Percentiles rank a stretch among this genome's conserved stretches.
Evolutionary conservation across 1,284 basidiomycete genomes (phyloP).

Genomic region (Naganishia albida): DNA sequence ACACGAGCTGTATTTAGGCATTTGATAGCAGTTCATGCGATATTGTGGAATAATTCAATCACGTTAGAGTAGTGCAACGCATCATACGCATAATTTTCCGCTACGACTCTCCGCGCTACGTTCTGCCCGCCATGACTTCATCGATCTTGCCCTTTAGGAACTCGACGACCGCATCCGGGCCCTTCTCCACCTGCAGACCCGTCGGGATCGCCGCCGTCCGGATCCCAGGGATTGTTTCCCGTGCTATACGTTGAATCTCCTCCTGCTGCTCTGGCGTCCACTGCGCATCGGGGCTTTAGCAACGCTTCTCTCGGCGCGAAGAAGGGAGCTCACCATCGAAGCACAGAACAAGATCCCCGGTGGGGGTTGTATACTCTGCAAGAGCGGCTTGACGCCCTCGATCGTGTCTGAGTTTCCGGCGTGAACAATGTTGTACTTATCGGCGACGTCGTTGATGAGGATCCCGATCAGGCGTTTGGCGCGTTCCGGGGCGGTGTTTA

Average conservation of each 20-base stretch:
- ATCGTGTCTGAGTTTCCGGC: conserved; percentile 50
- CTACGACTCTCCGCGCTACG: neutral
- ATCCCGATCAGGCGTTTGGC: conserved; percentile 48
- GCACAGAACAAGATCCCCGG: conserved; percentile 49
- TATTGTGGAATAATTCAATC: neutral
- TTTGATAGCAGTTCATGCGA: neutral
- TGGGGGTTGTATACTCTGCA: conserved; percentile 45
- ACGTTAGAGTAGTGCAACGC: too few relatives aligned
- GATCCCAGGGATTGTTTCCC: conserved; percentile 50
- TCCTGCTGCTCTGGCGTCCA: conserved; percentile 53
- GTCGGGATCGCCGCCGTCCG: conserved; percentile 51
- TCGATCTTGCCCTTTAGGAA: conserved; percentile 50
- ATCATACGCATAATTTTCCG: neutral
- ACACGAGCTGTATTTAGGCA: too few relatives aligned
- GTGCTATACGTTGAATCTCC: conserved; percentile 49
- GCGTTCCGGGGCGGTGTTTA: conserved; percentile 51
- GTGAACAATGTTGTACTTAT: conserved; percentile 48
- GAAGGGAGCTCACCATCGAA: conserved; percentile 41
- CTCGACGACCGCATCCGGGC: conserved; percentile 48
- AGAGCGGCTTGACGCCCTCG: conserved; percentile 46
- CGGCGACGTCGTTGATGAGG: conserved; percentile 49
- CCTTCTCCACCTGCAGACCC: conserved; percentile 49
- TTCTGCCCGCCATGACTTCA: conserved; percentile 41
- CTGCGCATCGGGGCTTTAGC: conserved; percentile 31
- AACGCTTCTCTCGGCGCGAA: neutral